Evolutionary conservation across 2,329 filamentous ascomycete genomes (phyloP), one percentile per base, ranked within the genome.

Genomic region (Pseudogymnoascus sp.): DNA sequence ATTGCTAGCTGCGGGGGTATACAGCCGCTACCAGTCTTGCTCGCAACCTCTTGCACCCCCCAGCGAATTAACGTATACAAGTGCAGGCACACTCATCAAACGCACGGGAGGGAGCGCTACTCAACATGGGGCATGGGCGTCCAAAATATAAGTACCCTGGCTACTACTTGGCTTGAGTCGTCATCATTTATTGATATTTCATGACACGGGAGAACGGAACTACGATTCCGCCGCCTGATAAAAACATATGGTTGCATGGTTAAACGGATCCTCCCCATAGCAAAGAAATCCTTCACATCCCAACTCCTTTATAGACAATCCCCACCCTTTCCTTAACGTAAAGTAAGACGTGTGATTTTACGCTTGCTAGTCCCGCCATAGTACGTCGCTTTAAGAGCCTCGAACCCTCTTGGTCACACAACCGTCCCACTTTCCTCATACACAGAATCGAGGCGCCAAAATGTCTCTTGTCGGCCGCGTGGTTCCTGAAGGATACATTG

Each of bases 401-500:
- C 25, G 25, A 31, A 51, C 8, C 14, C 23, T n/a, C 4, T 16
- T 31, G 16, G 8, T 19, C 14, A 31, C 48, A 2, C 43, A 51
- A 31, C 25, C 6, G 3, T 19, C 25, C 25, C 6, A 16, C 48
- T 28, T 7, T 10, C 14, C 14, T 31, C 8, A 16, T 4, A 10
- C 14, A 31, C 48, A 31, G 31, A 54, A 19, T 19, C 3, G 10
- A 16, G 25, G 14, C 21, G 10, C 25, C 14, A 19, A 54, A 31
- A 54, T 54, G 48, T 11, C 48, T 54, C 48, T 54, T 31, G 8
- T 31, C 25, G 14, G 25, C 48, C 48, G 48, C 31, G 48, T 31
- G 3, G 21, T 34, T 6, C 63, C 64, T 4, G 61, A 43, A 21
- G 67, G 51, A 31, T 68, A 66, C 25, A 54, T 66, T 19, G 31